Conservation (phyloP, 2,329 filamentous ascomycete genomes). For the Aureobasidium musti region DNA sequence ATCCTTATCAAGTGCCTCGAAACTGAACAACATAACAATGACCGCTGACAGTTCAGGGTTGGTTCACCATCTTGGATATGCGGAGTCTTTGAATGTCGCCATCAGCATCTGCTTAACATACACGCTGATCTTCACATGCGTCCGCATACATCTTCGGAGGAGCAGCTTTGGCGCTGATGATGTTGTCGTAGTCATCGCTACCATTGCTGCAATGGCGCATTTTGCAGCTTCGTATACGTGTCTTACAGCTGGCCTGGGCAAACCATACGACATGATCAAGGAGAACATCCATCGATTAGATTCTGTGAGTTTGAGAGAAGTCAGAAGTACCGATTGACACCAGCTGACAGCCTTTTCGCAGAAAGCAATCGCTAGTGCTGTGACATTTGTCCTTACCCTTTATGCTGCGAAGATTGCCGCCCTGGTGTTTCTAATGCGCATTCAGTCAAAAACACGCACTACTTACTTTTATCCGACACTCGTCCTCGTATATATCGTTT, state of each 20-base stretch:
- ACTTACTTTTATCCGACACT: conserved; percentile 33
- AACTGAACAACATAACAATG: neutral
- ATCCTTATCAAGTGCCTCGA: neutral
- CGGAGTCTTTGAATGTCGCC: conserved; percentile 37
- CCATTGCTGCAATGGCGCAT: conserved; percentile 37
- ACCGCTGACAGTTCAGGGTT: neutral
- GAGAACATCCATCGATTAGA: conserved; percentile 34
- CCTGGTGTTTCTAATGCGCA: conserved; percentile 39
- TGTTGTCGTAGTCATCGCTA: conserved; percentile 37
- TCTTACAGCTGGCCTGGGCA: conserved; percentile 37
- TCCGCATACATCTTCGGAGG: conserved; percentile 39
- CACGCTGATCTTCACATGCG: conserved; percentile 37
- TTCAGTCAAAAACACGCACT: conserved; percentile 26
- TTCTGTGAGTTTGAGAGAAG: conserved; percentile 32
- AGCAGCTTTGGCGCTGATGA: conserved; percentile 39
- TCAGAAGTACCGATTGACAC: too few relatives aligned
- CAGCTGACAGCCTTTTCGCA: conserved; percentile 23
- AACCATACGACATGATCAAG: conserved; percentile 34
- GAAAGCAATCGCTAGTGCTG: conserved; percentile 37
- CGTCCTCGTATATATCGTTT: conserved; percentile 33
- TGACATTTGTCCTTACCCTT: conserved; percentile 38
- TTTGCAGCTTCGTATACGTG: conserved; percentile 38
- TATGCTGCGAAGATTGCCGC: conserved; percentile 41
- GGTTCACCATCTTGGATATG: conserved; percentile 34
- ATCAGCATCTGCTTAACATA: conserved; percentile 41